Evolutionary conservation across 805 yeast species (phyloP).

Genomic region (Saccharomycopsis fermentans): DNA sequence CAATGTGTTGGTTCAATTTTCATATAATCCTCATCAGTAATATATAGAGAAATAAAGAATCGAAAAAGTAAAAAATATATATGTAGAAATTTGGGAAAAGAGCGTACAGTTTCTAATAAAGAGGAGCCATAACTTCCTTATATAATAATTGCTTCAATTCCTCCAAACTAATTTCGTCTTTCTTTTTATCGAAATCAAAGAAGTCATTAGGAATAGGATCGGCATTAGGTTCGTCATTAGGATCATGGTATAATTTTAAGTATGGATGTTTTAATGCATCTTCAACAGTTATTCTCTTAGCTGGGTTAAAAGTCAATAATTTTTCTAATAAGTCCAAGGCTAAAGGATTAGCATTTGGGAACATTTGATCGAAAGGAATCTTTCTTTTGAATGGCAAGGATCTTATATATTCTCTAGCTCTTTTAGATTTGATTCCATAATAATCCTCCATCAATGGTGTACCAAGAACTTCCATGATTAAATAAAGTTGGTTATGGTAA

Average conservation of each 20-base stretch:
- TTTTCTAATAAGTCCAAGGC: constrained; percentile 58
- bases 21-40: too few relatives aligned
- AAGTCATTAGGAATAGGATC: constrained; percentile 77
- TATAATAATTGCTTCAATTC: constrained; percentile 73
- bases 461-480: constrained; percentile 61
- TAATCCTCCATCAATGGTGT: constrained; percentile 68
- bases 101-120: neutral
- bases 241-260: constrained; percentile 55
- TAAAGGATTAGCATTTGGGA: constrained; percentile 36
- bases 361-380: constrained; percentile 40
- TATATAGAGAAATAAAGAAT: neutral
- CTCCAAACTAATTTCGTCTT: constrained; percentile 64
- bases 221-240: constrained; percentile 58
- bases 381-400: constrained; percentile 54
- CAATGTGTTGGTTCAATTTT: too few relatives aligned
- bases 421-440: constrained; percentile 58
- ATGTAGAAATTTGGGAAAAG: neutral
- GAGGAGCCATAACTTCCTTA: constrained; percentile 60
- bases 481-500: constrained; percentile 55
- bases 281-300: constrained; percentile 61
- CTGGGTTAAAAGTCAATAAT: constrained; percentile 62
- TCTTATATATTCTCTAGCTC: constrained; percentile 70
- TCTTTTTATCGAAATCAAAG: constrained; percentile 78
- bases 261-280: constrained; percentile 73
- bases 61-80: neutral